Percentiles rank a stretch among this genome's conserved stretches.
Conservation (phyloP, 1,284 basidiomycete species). For the Trichosporon coremiiforme region DNA sequence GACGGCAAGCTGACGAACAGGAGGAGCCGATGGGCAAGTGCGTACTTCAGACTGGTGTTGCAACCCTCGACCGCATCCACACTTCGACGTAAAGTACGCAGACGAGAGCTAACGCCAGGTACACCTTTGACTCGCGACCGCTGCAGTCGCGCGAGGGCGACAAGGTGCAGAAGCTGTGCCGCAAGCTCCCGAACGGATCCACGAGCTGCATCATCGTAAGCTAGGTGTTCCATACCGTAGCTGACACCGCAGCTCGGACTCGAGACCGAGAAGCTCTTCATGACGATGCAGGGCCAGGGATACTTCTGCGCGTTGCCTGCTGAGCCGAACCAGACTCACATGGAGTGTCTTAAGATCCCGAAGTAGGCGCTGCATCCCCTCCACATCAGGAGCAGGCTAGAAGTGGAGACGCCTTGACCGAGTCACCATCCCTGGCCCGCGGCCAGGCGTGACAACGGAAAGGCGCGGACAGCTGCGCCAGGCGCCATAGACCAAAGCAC, state of each 20-base stretch:
- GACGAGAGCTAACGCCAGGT: not conserved
- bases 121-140: conserved; percentile 12
- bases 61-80: too few relatives aligned
- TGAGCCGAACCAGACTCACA: conserved; percentile 70
- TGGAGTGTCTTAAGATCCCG: conserved; percentile 62
- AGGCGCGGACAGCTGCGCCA: not conserved
- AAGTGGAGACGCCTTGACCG: not conserved
- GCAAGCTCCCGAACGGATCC: conserved; percentile 58
- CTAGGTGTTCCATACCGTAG: too few relatives aligned
- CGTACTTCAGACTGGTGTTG: not conserved
- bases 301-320: conserved; percentile 76
- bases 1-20: not conserved
- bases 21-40: conserved; percentile 13
- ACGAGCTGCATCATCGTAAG: conserved; percentile 63
- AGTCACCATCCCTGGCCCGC: not conserved
- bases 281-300: conserved; percentile 67
- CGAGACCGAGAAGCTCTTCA: conserved; percentile 69
- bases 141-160: conserved; percentile 13
- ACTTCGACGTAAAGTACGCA: too few relatives aligned
- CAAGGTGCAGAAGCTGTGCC: conserved; percentile 60
- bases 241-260: conserved; percentile 59
- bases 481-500: conserved; percentile 3
- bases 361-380: not conserved
- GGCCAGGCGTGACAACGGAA: not conserved
- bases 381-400: too few relatives aligned